Conservation (phyloP, 2,329 filamentous ascomycete genomes). For the Penicillium glabrum region DNA sequence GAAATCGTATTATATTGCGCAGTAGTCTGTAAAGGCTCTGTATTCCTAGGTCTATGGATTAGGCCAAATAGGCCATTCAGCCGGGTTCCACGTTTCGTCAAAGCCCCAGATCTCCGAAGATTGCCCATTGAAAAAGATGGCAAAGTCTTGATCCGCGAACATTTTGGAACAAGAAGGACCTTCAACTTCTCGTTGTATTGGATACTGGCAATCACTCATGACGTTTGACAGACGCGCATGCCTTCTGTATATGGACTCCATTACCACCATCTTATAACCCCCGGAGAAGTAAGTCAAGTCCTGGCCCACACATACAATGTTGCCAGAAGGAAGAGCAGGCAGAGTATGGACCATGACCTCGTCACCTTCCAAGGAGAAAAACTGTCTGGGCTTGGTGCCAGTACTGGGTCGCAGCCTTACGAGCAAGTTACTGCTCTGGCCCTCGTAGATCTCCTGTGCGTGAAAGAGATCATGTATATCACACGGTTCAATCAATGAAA, state of each 20-base stretch:
- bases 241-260: background rate
- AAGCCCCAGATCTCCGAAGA: slow-evolving; percentile 1
- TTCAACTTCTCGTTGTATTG: background rate
- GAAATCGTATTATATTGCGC: background rate
- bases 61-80: background rate
- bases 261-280: background rate
- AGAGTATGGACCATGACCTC: background rate
- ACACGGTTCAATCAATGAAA: background rate
- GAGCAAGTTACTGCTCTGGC: slow-evolving; percentile 1
- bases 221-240: background rate
- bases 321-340: background rate
- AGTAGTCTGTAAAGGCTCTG: background rate
- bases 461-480: background rate
- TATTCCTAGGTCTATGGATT: background rate
- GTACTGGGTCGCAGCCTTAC: background rate
- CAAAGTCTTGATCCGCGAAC: slow-evolving; percentile 1
- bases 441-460: background rate
- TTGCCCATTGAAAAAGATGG: background rate
- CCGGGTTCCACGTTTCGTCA: background rate
- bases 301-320: background rate
- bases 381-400: background rate
- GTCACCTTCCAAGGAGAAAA: background rate
- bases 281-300: background rate
- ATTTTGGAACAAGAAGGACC: background rate
- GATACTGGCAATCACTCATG: background rate